Percentiles rank a stretch among this genome's conserved stretches.
These are phyloP conservation scores for Zymoseptoria passerinii DNA, from an alignment of 2,329 filamentous ascomycete species.

Conservation along the genomic window DNA sequence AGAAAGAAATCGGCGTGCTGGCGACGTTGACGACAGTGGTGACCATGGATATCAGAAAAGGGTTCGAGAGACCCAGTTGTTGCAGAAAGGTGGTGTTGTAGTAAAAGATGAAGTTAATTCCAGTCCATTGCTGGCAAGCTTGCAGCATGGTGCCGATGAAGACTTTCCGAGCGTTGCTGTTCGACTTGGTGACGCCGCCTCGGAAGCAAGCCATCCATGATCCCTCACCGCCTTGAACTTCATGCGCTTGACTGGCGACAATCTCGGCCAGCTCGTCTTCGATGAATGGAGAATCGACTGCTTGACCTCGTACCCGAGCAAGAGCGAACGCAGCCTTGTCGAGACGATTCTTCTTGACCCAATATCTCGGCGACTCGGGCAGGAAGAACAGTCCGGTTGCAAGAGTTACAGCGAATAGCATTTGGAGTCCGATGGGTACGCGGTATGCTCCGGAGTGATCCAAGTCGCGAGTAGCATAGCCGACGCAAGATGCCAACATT, in stretches of 20 bases:
- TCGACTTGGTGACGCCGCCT: constrained; percentile 45
- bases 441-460: constrained; percentile 62
- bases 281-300: constrained; percentile 63
- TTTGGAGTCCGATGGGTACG: constrained; percentile 73
- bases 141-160: constrained; percentile 40
- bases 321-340: constrained; percentile 58
- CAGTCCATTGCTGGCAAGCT: constrained; percentile 56
- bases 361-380: constrained; percentile 79
- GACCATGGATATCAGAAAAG: constrained; percentile 76
- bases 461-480: constrained; percentile 60
- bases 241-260: constrained; percentile 81
- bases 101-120: constrained; percentile 79
- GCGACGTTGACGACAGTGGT: constrained; percentile 82
- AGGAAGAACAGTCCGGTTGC: constrained; percentile 62
- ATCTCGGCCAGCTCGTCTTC: constrained; percentile 76
- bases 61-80: constrained; percentile 63
- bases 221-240: constrained; percentile 57
- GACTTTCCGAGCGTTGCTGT: constrained; percentile 43
- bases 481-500: constrained; percentile 64
- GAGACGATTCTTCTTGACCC: constrained; percentile 66
- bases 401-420: constrained; percentile 71
- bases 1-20: constrained; percentile 84
- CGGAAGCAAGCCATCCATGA: constrained; percentile 46
- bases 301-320: constrained; percentile 65
- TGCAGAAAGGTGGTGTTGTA: constrained; percentile 73